A percentile compares a stretch with the other conserved stretches of the same genome.
Conservation (phyloP, 139 green algal genomes). For the Edaphochlamys debaryana region DNA sequence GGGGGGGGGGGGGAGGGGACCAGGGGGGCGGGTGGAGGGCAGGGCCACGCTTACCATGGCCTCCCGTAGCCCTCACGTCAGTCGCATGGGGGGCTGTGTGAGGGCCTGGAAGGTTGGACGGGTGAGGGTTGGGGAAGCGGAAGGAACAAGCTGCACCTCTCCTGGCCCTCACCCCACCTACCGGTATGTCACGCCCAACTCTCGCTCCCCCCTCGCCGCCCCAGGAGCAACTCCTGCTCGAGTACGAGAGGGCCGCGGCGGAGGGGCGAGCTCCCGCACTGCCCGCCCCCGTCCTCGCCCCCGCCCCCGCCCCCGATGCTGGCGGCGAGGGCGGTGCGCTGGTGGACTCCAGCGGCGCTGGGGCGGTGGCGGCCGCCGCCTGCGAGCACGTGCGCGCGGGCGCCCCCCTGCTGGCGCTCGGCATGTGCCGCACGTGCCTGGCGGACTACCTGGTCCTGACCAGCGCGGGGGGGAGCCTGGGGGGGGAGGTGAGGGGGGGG, state of each 20-base stretch:
- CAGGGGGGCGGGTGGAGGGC: neutral
- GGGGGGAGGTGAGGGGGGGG: neutral
- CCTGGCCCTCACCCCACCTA: neutral
- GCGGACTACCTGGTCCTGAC: slow-evolving; percentile 45
- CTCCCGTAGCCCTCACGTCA: too few species aligned
- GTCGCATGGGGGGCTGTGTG: neutral
- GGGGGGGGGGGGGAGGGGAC: neutral
- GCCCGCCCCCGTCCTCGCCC: neutral
- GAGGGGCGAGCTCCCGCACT: neutral
- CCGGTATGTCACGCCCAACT: too few species aligned
- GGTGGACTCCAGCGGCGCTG: neutral
- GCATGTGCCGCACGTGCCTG: slow-evolving; percentile 47
- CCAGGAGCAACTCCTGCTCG: slow-evolving; percentile 11
- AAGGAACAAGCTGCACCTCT: neutral
- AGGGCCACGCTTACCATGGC: too few species aligned
- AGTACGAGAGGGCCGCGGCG: neutral
- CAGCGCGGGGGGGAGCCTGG: too few species aligned
- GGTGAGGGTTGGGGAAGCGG: too few species aligned
- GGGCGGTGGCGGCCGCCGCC: neutral
- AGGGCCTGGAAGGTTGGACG: too few species aligned
- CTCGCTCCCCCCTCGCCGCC: too few species aligned
- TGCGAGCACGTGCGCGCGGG: slow-evolving; percentile 45
- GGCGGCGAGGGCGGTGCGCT: neutral
- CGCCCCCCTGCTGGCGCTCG: slow-evolving; percentile 32
- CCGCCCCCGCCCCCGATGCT: neutral